phyloP scores from a whole-genome alignment of 805 yeast species.

The Yarrowia hollandica region DNA sequence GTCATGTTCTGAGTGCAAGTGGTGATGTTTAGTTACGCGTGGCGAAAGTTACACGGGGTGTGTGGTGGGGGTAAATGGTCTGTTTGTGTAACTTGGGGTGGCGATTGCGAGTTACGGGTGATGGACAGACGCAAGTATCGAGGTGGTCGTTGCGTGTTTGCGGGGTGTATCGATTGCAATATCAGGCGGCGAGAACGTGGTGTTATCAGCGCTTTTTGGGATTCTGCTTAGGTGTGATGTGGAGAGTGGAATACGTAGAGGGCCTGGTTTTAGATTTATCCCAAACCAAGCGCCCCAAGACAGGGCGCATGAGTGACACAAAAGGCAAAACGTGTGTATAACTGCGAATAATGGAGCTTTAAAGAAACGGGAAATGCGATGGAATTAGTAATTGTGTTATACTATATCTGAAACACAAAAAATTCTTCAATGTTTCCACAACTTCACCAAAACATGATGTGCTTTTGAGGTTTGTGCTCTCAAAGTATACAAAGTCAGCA shows the following conservation, averaged over 20 bases:
- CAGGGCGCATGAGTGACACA: conserved; percentile 11
- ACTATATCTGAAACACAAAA: no score
- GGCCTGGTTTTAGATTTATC: conserved; percentile 4
- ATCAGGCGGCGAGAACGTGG: not conserved
- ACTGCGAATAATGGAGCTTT: not conserved
- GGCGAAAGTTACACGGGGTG: conserved; percentile 26
- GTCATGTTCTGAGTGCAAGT: conserved; percentile 18
- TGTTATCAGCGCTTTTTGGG: conserved; percentile 1
- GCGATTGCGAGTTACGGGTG: not conserved
- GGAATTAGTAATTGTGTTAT: not conserved
- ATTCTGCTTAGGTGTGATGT: conserved; percentile 8
- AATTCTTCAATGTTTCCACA: no score
- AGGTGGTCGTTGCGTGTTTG: not conserved
- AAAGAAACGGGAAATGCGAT: not conserved
- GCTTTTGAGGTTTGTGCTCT: not conserved
- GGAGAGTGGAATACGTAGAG: conserved; percentile 14
- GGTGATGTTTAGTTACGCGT: conserved; percentile 2
- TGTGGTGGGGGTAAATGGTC: conserved; percentile 12
- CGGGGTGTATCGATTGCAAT: not conserved
- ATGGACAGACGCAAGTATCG: conserved; percentile 1
- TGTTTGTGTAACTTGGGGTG: conserved; percentile 9
- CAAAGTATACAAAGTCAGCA: conserved; percentile 8
- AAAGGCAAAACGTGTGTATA: not conserved
- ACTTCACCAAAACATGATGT: no score
- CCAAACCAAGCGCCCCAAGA: conserved; percentile 13